These are phyloP conservation scores for Blepharisma stoltei DNA, from an alignment of 73 alveolate species.

Conservation along the genomic window DNA sequence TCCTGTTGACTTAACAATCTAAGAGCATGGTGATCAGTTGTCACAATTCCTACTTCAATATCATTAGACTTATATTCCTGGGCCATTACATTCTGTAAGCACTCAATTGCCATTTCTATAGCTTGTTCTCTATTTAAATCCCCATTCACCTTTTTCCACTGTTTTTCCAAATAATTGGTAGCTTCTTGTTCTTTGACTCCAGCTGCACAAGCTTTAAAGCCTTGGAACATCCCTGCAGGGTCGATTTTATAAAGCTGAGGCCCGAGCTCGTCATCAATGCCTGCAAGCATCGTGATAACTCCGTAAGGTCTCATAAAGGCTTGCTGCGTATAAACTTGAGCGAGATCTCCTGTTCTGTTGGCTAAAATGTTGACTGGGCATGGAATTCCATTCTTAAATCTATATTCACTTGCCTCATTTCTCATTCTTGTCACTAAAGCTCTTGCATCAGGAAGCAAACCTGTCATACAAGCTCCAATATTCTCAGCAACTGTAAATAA, in stretches of 20 bases:
- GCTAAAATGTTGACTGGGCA: constrained; percentile 92
- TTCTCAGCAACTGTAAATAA: constrained; percentile 76
- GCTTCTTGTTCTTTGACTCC: constrained; percentile 96
- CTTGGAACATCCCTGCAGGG: constrained; percentile 92
- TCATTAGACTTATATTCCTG: constrained; percentile 87
- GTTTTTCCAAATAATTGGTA: constrained; percentile 82
- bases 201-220: constrained; percentile 78
- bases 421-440: constrained; percentile 79
- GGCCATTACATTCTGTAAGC: constrained; percentile 61
- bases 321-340: constrained; percentile 80
- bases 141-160: constrained; percentile 73
- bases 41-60: constrained; percentile 78
- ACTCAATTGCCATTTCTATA: constrained; percentile 75
- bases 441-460: constrained; percentile 80
- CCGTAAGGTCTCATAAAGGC: constrained; percentile 87
- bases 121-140: constrained; percentile 69
- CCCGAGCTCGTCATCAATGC: constrained; percentile 92
- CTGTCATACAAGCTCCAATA: constrained; percentile 87
- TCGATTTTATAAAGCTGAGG: constrained; percentile 90
- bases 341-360: constrained; percentile 77
- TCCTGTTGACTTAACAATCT: neutral
- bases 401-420: constrained; percentile 82
- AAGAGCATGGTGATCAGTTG: neutral
- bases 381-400: constrained; percentile 85
- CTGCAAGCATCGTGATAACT: constrained; percentile 70